phyloP scores from a whole-genome alignment of 2,329 filamentous ascomycete genomes.

The Botrytis aclada region DNA sequence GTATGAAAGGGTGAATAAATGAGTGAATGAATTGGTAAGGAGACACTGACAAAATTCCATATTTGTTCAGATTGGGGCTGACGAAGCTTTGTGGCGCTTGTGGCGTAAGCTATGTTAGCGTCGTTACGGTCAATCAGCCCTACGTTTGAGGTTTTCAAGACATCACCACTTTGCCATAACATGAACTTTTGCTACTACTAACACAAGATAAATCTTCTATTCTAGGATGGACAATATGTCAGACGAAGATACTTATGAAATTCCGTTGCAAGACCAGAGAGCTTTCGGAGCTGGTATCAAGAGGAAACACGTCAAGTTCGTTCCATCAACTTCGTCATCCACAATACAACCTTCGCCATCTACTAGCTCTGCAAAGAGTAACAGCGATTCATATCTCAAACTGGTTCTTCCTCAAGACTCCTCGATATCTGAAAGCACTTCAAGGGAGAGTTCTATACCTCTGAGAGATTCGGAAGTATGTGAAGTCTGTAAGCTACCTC shows the following conservation, averaged over 20 bases:
- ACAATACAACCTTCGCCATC: conserved; percentile 35
- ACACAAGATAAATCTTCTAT: neutral
- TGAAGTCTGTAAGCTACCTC: conserved; percentile 58
- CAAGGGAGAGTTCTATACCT: neutral
- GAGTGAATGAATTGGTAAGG: neutral
- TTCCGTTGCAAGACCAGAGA: conserved; percentile 56
- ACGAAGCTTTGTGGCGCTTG: conserved; percentile 12
- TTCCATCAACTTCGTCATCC: conserved; percentile 40
- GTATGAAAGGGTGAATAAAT: neutral
- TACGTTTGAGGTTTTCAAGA: neutral
- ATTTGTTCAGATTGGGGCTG: conserved; percentile 17
- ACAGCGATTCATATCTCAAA: conserved; percentile 59
- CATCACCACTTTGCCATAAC: neutral
- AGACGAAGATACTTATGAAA: conserved; percentile 56
- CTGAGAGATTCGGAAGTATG: conserved; percentile 41
- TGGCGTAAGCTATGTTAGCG: conserved; percentile 13
- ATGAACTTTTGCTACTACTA: neutral
- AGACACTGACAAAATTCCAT: neutral
- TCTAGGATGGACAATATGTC: conserved; percentile 27
- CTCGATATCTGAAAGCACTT: neutral
- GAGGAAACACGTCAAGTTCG: conserved; percentile 58
- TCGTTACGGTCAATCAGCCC: conserved; percentile 8
- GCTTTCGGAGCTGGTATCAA: conserved; percentile 62
- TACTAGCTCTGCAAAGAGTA: conserved; percentile 30
- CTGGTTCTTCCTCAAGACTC: conserved; percentile 51